A percentile compares a stretch with the other conserved stretches of the same genome.
These are phyloP conservation scores for Candida multigemmis DNA, from an alignment of 805 yeast genomes.

Conservation along the genomic window DNA sequence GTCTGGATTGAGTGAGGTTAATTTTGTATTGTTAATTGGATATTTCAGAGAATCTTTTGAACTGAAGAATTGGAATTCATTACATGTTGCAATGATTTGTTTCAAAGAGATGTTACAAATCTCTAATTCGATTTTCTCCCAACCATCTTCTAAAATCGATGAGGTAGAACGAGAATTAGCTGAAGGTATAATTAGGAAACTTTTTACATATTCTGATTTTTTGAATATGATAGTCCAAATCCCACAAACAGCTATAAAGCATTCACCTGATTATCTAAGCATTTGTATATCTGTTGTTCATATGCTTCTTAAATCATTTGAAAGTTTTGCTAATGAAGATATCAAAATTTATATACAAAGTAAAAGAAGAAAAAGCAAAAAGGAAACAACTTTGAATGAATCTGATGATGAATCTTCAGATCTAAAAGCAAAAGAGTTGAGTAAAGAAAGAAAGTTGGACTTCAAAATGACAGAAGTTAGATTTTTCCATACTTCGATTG, in stretches of 20 bases:
- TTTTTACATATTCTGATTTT: conserved; percentile 62
- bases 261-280: conserved; percentile 53
- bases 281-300: conserved; percentile 59
- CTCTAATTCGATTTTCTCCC: conserved; percentile 33
- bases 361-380: conserved; percentile 27
- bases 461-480: conserved; percentile 30
- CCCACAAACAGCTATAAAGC: conserved; percentile 55
- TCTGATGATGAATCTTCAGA: conserved; percentile 26
- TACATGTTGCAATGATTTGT: conserved; percentile 63
- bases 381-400: conserved; percentile 13
- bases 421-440: conserved; percentile 23
- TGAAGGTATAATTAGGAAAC: conserved; percentile 50
- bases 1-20: conserved; percentile 51
- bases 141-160: conserved; percentile 6
- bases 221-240: conserved; percentile 47
- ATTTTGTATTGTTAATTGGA: conserved; percentile 44
- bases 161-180: conserved; percentile 34
- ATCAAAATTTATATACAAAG: conserved; percentile 39
- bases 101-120: conserved; percentile 53
- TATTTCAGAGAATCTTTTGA: conserved; percentile 35
- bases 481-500: conserved; percentile 49
- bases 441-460: conserved; percentile 39
- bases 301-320: conserved; percentile 57
- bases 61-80: conserved; percentile 44
- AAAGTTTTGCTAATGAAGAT: conserved; percentile 52